A percentile compares a stretch with the other conserved stretches of the same genome.
Conservation (phyloP, 805 yeast genomes). For the Ogataea haglerorum region DNA sequence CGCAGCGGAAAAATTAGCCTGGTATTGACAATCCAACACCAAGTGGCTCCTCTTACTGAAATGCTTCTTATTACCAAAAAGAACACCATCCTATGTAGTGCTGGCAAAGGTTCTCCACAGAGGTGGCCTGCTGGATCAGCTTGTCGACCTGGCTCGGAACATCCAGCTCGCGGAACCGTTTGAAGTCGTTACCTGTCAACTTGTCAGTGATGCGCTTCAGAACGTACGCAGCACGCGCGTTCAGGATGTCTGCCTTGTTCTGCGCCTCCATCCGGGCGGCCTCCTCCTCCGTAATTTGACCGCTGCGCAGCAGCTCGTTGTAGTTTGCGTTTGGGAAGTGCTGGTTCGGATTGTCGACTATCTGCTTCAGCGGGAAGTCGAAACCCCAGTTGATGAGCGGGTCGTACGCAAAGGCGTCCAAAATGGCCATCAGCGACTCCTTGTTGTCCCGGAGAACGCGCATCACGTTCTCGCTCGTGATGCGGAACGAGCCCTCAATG, state of each 20-base stretch:
- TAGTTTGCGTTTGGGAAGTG: conserved; percentile 65
- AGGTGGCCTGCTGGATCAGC: conserved; percentile 92
- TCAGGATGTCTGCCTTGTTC: conserved; percentile 69
- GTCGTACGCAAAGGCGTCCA: conserved; percentile 98
- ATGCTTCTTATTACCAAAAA: conserved; percentile 63
- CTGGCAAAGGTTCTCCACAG: conserved; percentile 92
- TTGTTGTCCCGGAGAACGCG: conserved; percentile 87
- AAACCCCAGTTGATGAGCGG: conserved; percentile 99
- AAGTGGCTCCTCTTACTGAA: too few species aligned
- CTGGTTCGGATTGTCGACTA: conserved; percentile 70
- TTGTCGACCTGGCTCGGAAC: conserved; percentile 91
- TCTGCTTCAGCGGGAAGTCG: conserved; percentile 80
- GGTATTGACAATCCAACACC: too few species aligned
- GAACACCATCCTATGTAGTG: conserved; percentile 99
- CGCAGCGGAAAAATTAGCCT: too few species aligned
- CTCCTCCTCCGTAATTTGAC: conserved; percentile 74
- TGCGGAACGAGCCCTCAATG: conserved; percentile 94
- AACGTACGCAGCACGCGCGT: conserved; percentile 88
- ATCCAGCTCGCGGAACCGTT: conserved; percentile 62
- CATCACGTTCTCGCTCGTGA: conserved; percentile 97
- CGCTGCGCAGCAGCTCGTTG: conserved; percentile 65
- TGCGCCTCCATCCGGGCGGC: conserved; percentile 67
- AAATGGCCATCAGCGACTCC: conserved; percentile 95
- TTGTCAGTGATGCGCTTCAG: conserved; percentile 88
- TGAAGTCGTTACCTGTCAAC: conserved; percentile 90